Base-by-base conservation (phyloP, 192 early-diverging fungal genomes). In the Globomyces pollinis-pini region DNA sequence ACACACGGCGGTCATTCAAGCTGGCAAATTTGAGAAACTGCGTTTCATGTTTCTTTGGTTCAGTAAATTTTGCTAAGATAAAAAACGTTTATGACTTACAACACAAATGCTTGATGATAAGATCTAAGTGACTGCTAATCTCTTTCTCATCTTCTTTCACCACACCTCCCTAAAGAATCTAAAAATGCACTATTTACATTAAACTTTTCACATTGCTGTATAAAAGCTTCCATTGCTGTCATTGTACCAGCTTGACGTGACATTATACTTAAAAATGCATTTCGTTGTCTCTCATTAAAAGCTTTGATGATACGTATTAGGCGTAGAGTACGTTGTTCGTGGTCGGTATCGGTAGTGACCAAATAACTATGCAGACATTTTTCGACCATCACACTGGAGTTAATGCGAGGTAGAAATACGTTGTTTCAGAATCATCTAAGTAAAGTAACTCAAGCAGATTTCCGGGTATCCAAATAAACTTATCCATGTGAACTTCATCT, bases 401-500 rank as follows among this genome's bases (percentile, higher is more conserved):
- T 12, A 47, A 47, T 47, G n/a, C n/a, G n/a, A n/a, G n/a, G n/a
- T n/a, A 16, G 23, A 60, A 81, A 64, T 76, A 88, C 84, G 75
- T 82, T 3, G 84, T 71, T n/a, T 92, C 88, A 2, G 73, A 61
- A 42, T 95, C 92, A 59, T 90, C 88, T 20, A 91, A 69, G 64
- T 93, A 98, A 15, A 93, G 64, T n/a, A 86, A 70, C 47, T 90
- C 84, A 18, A 96, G 63, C n/a, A 98, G 65, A 21, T 68, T 77
- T 16, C 82, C 77, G 1, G 92, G 91, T 62, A 98, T 93, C 81
- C 88, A 87, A 9, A 74, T 80, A 75, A 91, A 88, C 41, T 86
- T 87, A 18, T 70, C 75, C 23, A 73, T 67, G 1, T 80, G 73
- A 6, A 65, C 60, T 12, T 60, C 70, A 1, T 87, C 81, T n/a